Percentiles rank a stretch among this genome's conserved stretches.
Conservation (phyloP, 2,329 filamentous ascomycete genomes). For the Aspergillus sp. region DNA sequence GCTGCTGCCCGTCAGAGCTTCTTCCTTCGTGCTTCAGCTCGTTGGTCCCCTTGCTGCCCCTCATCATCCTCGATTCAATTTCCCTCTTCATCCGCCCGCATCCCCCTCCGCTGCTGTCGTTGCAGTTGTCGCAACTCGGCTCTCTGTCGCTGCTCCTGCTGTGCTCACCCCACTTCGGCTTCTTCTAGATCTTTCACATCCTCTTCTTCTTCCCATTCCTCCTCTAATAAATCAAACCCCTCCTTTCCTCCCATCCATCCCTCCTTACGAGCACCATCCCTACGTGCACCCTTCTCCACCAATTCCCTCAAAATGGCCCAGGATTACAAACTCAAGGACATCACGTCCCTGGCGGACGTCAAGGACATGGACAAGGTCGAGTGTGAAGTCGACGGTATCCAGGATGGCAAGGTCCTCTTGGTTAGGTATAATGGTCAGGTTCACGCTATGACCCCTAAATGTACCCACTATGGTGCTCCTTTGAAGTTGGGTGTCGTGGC, state of each 20-base stretch:
- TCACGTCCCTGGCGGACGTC: constrained; percentile 69
- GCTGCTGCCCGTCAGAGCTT: constrained; percentile 18
- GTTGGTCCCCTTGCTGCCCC: constrained; percentile 12
- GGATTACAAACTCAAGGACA: constrained; percentile 66
- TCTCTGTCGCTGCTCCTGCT: constrained; percentile 27
- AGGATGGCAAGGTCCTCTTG: constrained; percentile 81
- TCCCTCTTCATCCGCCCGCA: neutral
- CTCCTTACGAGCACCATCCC: neutral
- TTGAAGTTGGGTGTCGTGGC: constrained; percentile 83
- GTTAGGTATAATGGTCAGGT: constrained; percentile 75
- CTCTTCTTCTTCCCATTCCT: neutral
- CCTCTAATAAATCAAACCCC: neutral
- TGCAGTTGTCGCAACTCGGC: constrained; percentile 26
- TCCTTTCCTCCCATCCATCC: neutral
- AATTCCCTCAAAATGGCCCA: constrained; percentile 35
- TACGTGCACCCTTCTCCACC: neutral
- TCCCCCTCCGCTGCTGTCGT: constrained; percentile 19
- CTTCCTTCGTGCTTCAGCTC: constrained; percentile 16
- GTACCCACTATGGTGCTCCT: constrained; percentile 89
- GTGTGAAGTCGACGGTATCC: constrained; percentile 85
- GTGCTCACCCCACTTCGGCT: constrained; percentile 21
- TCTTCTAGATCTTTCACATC: neutral
- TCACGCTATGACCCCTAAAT: constrained; percentile 79
- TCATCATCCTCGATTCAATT: neutral
- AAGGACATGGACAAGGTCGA: constrained; percentile 82